Percentiles rank a stretch among this genome's conserved stretches.
phyloP scores from a whole-genome alignment of 2,329 filamentous ascomycete genomes.

The Whalleya microplaca region DNA sequence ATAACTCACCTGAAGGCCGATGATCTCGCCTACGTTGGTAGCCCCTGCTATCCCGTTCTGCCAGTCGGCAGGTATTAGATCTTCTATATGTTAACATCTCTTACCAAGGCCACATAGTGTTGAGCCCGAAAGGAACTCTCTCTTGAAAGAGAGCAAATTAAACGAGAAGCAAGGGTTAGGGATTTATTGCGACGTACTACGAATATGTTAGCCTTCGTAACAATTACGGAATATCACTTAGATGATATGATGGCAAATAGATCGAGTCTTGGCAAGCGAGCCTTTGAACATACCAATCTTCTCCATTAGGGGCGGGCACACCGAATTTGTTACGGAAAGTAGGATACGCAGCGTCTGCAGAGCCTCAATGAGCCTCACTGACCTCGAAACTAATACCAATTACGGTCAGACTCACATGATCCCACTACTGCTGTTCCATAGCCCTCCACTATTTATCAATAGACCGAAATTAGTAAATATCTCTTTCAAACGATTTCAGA shows the following conservation, averaged over 20 bases:
- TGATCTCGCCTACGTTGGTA: slow-evolving; percentile 49
- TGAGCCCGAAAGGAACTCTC: neutral
- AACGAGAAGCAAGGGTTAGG: neutral
- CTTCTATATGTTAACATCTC: slow-evolving; percentile 21
- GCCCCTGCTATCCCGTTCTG: slow-evolving; percentile 52
- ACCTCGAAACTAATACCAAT: neutral
- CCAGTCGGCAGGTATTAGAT: slow-evolving; percentile 49
- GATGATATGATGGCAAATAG: neutral
- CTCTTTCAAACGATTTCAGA: slow-evolving; percentile 6
- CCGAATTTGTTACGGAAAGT: slow-evolving; percentile 41
- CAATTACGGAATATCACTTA: neutral
- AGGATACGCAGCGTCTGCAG: slow-evolving; percentile 44
- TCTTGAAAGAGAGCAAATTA: neutral
- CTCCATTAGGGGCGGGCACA: slow-evolving; percentile 34
- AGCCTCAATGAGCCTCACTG: slow-evolving; percentile 5
- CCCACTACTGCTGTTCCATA: slow-evolving; percentile 36
- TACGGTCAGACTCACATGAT: slow-evolving; percentile 29
- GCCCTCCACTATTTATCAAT: slow-evolving; percentile 30
- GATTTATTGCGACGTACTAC: neutral
- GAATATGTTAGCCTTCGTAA: neutral
- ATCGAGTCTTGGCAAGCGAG: neutral
- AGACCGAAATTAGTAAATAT: slow-evolving; percentile 27
- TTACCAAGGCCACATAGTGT: neutral
- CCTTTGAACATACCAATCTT: slow-evolving; percentile 35
- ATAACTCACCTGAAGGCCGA: slow-evolving; percentile 44